Evolutionary conservation across 805 yeast genomes (phyloP), one percentile per base, ranked within the genome.

Genomic region (Schwanniomyces polymorphus): DNA sequence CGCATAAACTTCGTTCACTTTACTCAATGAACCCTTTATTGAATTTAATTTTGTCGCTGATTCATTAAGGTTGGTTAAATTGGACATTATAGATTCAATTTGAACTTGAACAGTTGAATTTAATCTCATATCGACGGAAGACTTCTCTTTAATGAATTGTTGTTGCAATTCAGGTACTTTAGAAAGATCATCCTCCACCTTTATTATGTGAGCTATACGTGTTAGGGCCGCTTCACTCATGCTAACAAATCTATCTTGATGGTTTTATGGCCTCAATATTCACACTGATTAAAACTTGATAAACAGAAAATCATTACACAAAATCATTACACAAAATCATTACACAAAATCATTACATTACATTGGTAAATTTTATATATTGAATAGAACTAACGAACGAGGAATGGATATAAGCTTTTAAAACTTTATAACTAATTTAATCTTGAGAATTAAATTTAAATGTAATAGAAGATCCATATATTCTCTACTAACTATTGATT

Each of bases 91-190:
- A 7, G 79, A 67, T 39, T 80, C 83, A 47, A 81, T 78, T 54
- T 84, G 89, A 34, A 76, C 76, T 58, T 80, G 82, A n/a, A 89
- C 80, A 43, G 85, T 86, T 35, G 86, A 68, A 56, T 80, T 82
- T 52, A 92, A 71, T 60, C 90, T 92, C 41, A 85, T 74, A 55
- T 89, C 97, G 10, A 90, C 72, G 3, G 86, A 77, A 0, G 85
- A 76, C 61, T 88, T 88, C 59, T 92, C 97, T 52, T 84, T 84
- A 6, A 63, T 50, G 41, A 86, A 65, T 48, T 82, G 86, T 44
- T 76, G 80, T 46, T 78, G 78, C 26, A 86, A 64, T 7, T 72
- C 65, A 9, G 71, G 65, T 6, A 86, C 74, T 47, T 79, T 81
- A 43, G 74, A 79, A 34, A 85, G 65, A 48, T 86, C 91, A 54